Evolutionary conservation across 106 monocot species (phyloP).

Genomic region (Chionographis japonica): DNA sequence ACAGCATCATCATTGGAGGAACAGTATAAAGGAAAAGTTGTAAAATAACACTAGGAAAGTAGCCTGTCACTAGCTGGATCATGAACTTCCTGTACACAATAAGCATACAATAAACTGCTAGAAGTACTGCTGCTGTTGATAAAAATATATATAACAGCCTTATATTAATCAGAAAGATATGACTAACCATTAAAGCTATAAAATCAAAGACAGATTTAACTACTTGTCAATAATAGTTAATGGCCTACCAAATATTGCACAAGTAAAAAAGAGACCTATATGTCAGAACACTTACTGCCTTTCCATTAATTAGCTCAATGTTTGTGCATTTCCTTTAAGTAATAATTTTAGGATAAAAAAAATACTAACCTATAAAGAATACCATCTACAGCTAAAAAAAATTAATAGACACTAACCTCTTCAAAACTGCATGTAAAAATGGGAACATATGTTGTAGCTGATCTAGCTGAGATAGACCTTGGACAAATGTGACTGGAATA

Average conservation of each 20-base stretch:
- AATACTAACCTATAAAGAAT: neutral
- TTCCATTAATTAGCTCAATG: too few species aligned
- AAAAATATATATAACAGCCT: neutral
- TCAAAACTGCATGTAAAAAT: constrained; percentile 52
- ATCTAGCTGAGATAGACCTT: constrained; percentile 68
- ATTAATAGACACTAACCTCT: constrained; percentile 52
- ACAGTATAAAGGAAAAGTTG: constrained; percentile 49
- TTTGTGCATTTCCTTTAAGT: too few species aligned
- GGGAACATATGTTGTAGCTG: constrained; percentile 57
- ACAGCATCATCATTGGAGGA: constrained; percentile 77
- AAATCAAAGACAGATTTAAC: too few species aligned
- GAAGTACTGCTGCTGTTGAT: neutral
- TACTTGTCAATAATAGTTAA: too few species aligned
- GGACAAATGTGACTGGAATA: constrained; percentile 74
- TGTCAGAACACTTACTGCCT: too few species aligned
- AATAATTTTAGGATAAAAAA: too few species aligned
- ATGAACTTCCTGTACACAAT: constrained; percentile 34
- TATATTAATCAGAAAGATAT: too few species aligned
- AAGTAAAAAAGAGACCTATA: too few species aligned
- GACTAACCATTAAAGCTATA: too few species aligned
- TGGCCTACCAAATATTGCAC: too few species aligned
- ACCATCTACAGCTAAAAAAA: neutral
- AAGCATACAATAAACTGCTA: neutral
- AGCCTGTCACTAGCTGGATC: constrained; percentile 58
- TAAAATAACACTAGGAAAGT: constrained; percentile 74